phyloP scores from a whole-genome alignment of 2,329 filamentous ascomycete species.

The Penicillium sp. region DNA sequence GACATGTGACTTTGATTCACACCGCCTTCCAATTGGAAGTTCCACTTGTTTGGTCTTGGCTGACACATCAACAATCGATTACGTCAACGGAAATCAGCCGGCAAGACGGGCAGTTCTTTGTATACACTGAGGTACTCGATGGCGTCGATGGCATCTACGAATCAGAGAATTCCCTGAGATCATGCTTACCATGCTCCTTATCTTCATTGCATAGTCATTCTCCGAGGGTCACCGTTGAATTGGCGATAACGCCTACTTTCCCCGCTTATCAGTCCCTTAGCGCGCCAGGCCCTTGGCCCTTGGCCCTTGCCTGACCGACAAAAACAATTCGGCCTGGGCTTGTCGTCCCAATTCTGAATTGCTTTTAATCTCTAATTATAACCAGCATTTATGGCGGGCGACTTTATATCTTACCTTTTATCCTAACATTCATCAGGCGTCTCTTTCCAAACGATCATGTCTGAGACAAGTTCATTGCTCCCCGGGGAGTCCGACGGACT shows the following conservation, averaged over 20 bases:
- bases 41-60: not conserved
- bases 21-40: slow-evolving; percentile 5
- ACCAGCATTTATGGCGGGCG: slow-evolving; percentile 9
- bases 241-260: slow-evolving; percentile 8
- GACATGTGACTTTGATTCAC: slow-evolving; percentile 2
- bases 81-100: not conserved
- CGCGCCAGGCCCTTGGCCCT: slow-evolving; percentile 9
- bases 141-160: not conserved
- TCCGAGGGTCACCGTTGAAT: not conserved
- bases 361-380: slow-evolving; percentile 2
- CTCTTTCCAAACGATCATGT: slow-evolving; percentile 18
- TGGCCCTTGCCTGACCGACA: slow-evolving; percentile 22
- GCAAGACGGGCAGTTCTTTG: not conserved
- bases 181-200: not conserved
- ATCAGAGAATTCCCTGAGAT: not conserved
- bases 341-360: slow-evolving; percentile 2
- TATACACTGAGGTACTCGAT: not conserved
- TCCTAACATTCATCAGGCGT: not conserved
- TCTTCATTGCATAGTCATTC: not conserved
- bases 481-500: slow-evolving; percentile 22
- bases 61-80: slow-evolving; percentile 1
- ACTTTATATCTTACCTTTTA: not conserved
- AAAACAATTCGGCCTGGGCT: not conserved
- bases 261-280: slow-evolving; percentile 23
- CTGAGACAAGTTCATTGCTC: slow-evolving; percentile 28